These are phyloP conservation scores for Zygoascus sp. DNA, from an alignment of 1,139 yeast genomes.

Conservation along the genomic window DNA sequence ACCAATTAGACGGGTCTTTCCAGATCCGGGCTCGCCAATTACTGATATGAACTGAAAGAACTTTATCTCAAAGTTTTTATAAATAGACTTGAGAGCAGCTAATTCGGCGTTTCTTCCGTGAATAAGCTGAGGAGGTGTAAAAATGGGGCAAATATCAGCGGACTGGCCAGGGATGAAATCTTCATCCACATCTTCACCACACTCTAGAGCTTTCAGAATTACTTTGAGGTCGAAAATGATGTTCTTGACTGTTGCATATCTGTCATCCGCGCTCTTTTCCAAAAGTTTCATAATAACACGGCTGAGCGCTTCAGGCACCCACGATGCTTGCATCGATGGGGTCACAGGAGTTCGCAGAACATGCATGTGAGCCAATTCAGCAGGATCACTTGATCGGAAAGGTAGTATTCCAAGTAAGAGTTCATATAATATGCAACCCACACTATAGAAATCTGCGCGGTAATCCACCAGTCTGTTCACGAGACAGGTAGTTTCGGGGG, in stretches of 20 bases:
- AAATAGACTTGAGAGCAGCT: conserved; percentile 30
- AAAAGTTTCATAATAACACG: conserved; percentile 44
- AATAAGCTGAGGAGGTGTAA: conserved; percentile 35
- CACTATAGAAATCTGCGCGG: conserved; percentile 49
- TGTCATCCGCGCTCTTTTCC: conserved; percentile 42
- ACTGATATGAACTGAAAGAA: conserved; percentile 38
- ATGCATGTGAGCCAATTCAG: conserved; percentile 43
- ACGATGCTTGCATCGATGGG: conserved; percentile 38
- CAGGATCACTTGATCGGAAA: conserved; percentile 42
- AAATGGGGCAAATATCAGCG: conserved; percentile 24
- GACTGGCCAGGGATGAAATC: conserved; percentile 26
- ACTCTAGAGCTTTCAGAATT: conserved; percentile 24
- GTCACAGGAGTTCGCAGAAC: conserved; percentile 42
- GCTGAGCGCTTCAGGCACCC: conserved; percentile 41
- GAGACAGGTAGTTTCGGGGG: conserved; percentile 51
- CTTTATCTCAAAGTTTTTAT: conserved; percentile 28
- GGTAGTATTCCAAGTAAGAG: conserved; percentile 46
- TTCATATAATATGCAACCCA: conserved; percentile 51
- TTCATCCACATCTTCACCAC: conserved; percentile 19
- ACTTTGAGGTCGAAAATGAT: conserved; percentile 41
- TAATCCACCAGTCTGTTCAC: conserved; percentile 43
- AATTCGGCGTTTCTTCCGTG: conserved; percentile 41
- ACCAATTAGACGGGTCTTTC: conserved; percentile 45
- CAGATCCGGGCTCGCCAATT: conserved; percentile 47
- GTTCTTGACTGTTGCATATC: conserved; percentile 42